Evolutionary conservation across 2,329 filamentous ascomycete genomes (phyloP), one percentile per base, ranked within the genome.

Genomic region (Tolypocladium capitatum): DNA sequence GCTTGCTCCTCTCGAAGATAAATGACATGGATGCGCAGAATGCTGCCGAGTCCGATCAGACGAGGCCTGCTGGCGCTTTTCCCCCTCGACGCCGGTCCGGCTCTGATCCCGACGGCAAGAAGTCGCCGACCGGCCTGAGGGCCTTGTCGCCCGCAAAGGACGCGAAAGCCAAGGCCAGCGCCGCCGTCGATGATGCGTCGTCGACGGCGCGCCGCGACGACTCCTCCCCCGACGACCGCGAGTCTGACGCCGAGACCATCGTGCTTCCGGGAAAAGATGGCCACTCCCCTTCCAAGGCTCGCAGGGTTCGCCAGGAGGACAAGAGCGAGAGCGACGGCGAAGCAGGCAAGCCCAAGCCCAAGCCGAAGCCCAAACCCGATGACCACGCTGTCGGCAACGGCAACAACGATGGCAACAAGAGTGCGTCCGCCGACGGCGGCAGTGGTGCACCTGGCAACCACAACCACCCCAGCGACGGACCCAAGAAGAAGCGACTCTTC

Each of bases 171-270:
- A 50, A 49, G 40, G 35, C 35, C 36, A 33, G 34, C 16, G 21
- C 48, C 32, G 30, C 34, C 21, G 33, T 43, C 16, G 46, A 46
- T 14, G 42, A 42, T 46, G 46, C 40, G 28, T 38, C 51, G n/a
- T 46, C 46, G 28, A 46, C 48, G 14, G 46, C 54, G 18, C 53
- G 49, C 46, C 58, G 64, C 20, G 59, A 64, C 47, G 69, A 74
- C 46, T 69, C 75, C 48, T 63, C 57, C 47, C 62, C 61, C 21
- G 67, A 68, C 49, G 80, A 81, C 50, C 79, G 74, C 58, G 80
- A 83, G 56, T 86, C 82, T 1, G 82, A 86, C 58, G 81, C 82
- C 44, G 82, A 86, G 65, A 86, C 82, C 14, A 83, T 85, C 52
- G 81, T 86, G 33, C 63, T 84, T 32, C 74, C 79, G 11, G 78